These are phyloP conservation scores for Beta lomatogona DNA, from an alignment of 179 eudicot genomes.

Conservation along the genomic window DNA sequence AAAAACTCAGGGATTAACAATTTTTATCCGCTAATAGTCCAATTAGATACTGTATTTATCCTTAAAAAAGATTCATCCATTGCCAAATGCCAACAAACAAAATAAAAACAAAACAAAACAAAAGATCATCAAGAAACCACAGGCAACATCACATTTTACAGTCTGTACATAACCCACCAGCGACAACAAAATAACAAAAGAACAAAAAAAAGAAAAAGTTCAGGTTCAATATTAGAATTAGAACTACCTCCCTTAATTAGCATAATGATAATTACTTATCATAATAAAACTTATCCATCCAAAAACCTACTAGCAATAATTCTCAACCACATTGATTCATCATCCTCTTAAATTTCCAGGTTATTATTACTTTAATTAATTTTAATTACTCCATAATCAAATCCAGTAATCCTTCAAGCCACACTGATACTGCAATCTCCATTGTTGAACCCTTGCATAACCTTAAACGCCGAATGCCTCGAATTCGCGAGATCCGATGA, in stretches of 20 bases:
- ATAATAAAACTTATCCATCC: conserved; percentile 15
- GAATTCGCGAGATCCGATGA: conserved; percentile 41
- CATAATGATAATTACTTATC: conserved; percentile 12
- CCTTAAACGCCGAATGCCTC: conserved; percentile 44
- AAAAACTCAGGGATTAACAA: neutral
- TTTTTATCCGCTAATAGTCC: neutral
- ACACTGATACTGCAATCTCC: conserved; percentile 53
- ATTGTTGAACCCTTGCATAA: conserved; percentile 45
- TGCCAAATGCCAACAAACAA: neutral
- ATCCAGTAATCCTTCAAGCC: conserved; percentile 34
- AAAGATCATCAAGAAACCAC: neutral
- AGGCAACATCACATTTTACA: conserved; percentile 28
- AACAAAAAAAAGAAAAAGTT: neutral
- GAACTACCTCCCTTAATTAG: conserved; percentile 18
- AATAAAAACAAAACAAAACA: neutral
- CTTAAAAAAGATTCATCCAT: neutral
- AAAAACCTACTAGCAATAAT: conserved; percentile 14
- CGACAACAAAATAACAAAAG: neutral
- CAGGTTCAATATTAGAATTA: conserved; percentile 9
- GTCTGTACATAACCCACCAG: conserved; percentile 28
- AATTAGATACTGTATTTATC: neutral
- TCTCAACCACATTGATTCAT: neutral
- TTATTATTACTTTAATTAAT: conserved; percentile 8
- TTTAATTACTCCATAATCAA: neutral
- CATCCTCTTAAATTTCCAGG: neutral